phyloP scores from a whole-genome alignment of 495 filamentous ascomycete species.

The Hypomontagnella monticulosa region DNA sequence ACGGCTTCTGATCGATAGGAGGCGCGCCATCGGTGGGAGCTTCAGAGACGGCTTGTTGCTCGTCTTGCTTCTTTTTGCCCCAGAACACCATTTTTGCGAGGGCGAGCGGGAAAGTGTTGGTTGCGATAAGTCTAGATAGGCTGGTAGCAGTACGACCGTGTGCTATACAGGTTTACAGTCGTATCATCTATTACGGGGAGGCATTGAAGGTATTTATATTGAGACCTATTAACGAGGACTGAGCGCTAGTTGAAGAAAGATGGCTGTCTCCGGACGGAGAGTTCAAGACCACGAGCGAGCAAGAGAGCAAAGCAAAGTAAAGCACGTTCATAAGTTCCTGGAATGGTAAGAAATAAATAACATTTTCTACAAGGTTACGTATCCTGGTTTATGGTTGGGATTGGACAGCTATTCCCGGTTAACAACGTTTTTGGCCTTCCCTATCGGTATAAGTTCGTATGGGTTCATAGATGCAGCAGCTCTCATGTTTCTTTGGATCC shows the following conservation, averaged over 20 bases:
- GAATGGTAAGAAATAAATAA: slow-evolving; percentile 20
- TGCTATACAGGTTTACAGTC: background rate
- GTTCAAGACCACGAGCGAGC: slow-evolving; percentile 3
- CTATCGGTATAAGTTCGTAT: slow-evolving; percentile 31
- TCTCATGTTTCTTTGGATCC: background rate
- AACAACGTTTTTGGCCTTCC: slow-evolving; percentile 25
- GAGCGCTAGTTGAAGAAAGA: slow-evolving; percentile 2
- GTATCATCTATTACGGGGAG: background rate
- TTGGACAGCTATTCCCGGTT: background rate
- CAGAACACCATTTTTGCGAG: slow-evolving; percentile 22
- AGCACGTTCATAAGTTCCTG: background rate
- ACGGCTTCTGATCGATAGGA: slow-evolving; percentile 45
- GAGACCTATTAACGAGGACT: slow-evolving; percentile 11
- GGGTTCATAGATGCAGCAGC: too few species aligned
- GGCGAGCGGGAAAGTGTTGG: background rate
- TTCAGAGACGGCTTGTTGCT: slow-evolving; percentile 17
- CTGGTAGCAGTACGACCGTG: slow-evolving; percentile 2
- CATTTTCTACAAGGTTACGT: slow-evolving; percentile 10
- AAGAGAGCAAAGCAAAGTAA: slow-evolving; percentile 1
- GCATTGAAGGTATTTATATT: slow-evolving; percentile 7
- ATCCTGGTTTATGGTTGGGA: slow-evolving; percentile 5
- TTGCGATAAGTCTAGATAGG: slow-evolving; percentile 8
- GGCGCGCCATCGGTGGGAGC: slow-evolving; percentile 14
- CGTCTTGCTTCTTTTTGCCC: slow-evolving; percentile 27
- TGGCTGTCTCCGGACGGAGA: background rate